These are phyloP conservation scores for Rubia peregrina DNA, from an alignment of 305 asterid species.

Conservation along the genomic window DNA sequence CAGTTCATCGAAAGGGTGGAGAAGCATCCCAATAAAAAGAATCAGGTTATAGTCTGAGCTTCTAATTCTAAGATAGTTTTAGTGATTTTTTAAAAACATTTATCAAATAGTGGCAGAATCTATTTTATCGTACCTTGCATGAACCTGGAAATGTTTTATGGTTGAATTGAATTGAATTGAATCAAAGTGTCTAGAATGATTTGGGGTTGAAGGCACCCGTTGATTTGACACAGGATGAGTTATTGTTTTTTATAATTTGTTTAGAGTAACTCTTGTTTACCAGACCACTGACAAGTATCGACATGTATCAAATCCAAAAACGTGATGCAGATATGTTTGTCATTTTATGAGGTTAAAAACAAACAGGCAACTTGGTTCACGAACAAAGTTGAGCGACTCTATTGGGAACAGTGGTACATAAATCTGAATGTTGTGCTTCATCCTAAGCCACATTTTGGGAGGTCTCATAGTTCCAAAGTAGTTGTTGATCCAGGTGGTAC, in stretches of 20 bases:
- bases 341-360: constrained; percentile 86
- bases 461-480: constrained; percentile 61
- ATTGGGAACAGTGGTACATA: constrained; percentile 96
- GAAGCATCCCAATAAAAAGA: constrained; percentile 91
- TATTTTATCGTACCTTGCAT: background rate
- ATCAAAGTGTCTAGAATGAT: background rate
- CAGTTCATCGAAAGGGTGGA: constrained; percentile 87
- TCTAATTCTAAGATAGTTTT: background rate
- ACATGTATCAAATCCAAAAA: too few species aligned
- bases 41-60: constrained; percentile 52
- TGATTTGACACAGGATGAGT: background rate
- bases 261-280: background rate
- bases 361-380: constrained; percentile 87
- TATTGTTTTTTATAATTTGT: background rate
- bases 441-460: constrained; percentile 59
- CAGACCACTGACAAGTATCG: background rate
- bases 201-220: background rate
- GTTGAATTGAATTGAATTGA: background rate
- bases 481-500: constrained; percentile 88
- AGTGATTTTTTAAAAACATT: background rate
- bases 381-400: constrained; percentile 79
- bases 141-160: background rate
- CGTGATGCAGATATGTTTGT: constrained; percentile 65
- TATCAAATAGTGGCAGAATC: background rate
- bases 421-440: constrained; percentile 72